Percentiles rank a stretch among this genome's conserved stretches.
These are phyloP conservation scores for Trichoderma polysporum DNA, from an alignment of 2,329 filamentous ascomycete genomes.

Conservation along the genomic window DNA sequence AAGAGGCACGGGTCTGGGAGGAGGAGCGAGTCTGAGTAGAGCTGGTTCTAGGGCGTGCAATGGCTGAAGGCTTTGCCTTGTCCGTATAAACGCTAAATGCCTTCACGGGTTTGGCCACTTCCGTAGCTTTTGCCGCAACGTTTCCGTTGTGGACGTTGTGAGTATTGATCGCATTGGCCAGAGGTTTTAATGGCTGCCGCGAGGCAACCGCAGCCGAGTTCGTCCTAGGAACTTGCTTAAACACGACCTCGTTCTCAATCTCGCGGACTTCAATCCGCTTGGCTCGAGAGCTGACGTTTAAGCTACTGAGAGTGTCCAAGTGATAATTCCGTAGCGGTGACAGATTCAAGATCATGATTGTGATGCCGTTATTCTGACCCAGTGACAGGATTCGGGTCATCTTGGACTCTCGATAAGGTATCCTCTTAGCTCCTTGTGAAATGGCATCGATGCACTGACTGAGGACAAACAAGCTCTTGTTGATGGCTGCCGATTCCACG, in stretches of 20 bases:
- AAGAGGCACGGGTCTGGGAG: slow-evolving; percentile 35
- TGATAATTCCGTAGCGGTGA: slow-evolving; percentile 91
- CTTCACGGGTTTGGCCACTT: slow-evolving; percentile 69
- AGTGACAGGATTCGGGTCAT: slow-evolving; percentile 94
- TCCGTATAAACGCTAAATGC: slow-evolving; percentile 87
- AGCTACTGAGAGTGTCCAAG: slow-evolving; percentile 85
- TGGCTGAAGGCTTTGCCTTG: slow-evolving; percentile 51
- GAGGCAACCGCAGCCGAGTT: slow-evolving; percentile 43
- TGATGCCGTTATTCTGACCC: slow-evolving; percentile 92
- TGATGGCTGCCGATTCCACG: slow-evolving; percentile 95
- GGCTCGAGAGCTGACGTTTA: slow-evolving; percentile 92
- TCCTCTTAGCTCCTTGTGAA: slow-evolving; percentile 68
- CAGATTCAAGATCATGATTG: slow-evolving; percentile 94
- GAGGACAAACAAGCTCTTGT: slow-evolving; percentile 93
- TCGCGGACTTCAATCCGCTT: slow-evolving; percentile 96
- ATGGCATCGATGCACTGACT: slow-evolving; percentile 97
- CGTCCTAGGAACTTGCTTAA: slow-evolving; percentile 69
- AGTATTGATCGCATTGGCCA: slow-evolving; percentile 73
- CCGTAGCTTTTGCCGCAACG: slow-evolving; percentile 40
- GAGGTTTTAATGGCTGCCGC: slow-evolving; percentile 76
- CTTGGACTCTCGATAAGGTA: slow-evolving; percentile 93
- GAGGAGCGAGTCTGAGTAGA: slow-evolving; percentile 36
- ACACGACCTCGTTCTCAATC: slow-evolving; percentile 92
- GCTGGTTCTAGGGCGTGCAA: slow-evolving; percentile 36
- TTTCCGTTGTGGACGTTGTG: slow-evolving; percentile 69